These are phyloP conservation scores for Gymnopus androsaceus DNA, from an alignment of 1,284 basidiomycete species.

Conservation along the genomic window DNA sequence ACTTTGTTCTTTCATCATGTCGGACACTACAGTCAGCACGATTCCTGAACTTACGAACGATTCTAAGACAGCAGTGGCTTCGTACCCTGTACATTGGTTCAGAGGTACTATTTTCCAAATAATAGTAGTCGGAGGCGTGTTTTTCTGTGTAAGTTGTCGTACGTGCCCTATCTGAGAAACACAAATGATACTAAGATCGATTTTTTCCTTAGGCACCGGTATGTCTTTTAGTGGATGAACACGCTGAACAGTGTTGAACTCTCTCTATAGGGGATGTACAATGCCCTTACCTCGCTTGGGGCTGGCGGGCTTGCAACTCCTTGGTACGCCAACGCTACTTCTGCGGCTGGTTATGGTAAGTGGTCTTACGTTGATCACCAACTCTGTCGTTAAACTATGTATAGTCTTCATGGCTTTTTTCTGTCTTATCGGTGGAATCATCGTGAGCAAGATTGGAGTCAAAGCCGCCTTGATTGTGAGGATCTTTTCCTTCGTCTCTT, in stretches of 20 bases:
- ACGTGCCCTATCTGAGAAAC: not conserved
- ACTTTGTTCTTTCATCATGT: slow-evolving; percentile 11
- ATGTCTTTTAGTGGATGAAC: slow-evolving; percentile 7
- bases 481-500: not conserved
- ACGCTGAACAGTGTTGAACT: not conserved
- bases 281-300: slow-evolving; percentile 32
- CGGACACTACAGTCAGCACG: slow-evolving; percentile 4
- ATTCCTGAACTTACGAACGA: slow-evolving; percentile 12
- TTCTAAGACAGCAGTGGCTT: not conserved
- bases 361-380: not conserved
- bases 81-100: slow-evolving; percentile 30
- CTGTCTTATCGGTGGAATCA: slow-evolving; percentile 33
- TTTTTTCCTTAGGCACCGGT: slow-evolving; percentile 26
- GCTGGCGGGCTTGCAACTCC: slow-evolving; percentile 37
- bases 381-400: not conserved
- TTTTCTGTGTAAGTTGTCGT: slow-evolving; percentile 30
- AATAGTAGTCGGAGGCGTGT: slow-evolving; percentile 34
- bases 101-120: slow-evolving; percentile 34
- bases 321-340: slow-evolving; percentile 30
- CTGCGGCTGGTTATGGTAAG: slow-evolving; percentile 33
- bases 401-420: slow-evolving; percentile 34
- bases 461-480: slow-evolving; percentile 28
- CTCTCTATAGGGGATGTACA: slow-evolving; percentile 33
- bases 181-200: not conserved
- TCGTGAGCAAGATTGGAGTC: slow-evolving; percentile 36